Base-by-base conservation (phyloP, 768 basidiomycete species). In the Rhizopogon vulgaris region DNA sequence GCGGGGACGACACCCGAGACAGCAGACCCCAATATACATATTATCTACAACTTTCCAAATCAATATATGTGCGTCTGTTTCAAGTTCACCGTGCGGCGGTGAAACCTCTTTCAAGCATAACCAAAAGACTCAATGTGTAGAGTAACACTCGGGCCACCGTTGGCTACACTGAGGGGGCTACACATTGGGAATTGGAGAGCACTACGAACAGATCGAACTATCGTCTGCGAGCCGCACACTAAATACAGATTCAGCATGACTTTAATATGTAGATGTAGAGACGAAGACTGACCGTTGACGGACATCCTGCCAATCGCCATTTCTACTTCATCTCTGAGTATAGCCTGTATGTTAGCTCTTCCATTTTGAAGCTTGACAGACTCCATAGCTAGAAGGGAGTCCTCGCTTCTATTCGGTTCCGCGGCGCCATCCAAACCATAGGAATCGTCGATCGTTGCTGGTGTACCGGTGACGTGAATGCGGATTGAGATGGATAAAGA, bases 111-210 rank as follows among this genome's bases (percentile, higher is more conserved):
- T 34, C 53, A 60, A 48, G 62, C 57, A 34, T 60, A 67, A n/a
- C 72, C 73, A 48, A 74, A 75, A 1, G 71, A 69, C 57, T 80
- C 78, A 6, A 78, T 67, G 57, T 76, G 73, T 18, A 80, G 60
- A 11, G 64, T 56, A 10, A 78, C 69, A 38, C 69, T 74, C 25
- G 77, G 73, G 4, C 73, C 78, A 5, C 77, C 76, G 27, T 64
- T 63, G 38, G 78, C 52, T 9, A 78, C 60, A 40, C 71, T 72
- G 15, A 46, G 17, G 6, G 60, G 55, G 3, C 75, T 62, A 14
- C 55, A 60, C 6, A 68, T 54, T 22, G 68, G 67, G 2, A 57
- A 48, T 3, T 71, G 64, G 28, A 81, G 58, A 0, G 72, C 70
- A 0, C 58, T 37, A 17, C 71, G 68, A 22, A 74, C 75, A 1